Conservation (phyloP, 495 filamentous ascomycete genomes). For the Neurospora tetrasperma region DNA sequence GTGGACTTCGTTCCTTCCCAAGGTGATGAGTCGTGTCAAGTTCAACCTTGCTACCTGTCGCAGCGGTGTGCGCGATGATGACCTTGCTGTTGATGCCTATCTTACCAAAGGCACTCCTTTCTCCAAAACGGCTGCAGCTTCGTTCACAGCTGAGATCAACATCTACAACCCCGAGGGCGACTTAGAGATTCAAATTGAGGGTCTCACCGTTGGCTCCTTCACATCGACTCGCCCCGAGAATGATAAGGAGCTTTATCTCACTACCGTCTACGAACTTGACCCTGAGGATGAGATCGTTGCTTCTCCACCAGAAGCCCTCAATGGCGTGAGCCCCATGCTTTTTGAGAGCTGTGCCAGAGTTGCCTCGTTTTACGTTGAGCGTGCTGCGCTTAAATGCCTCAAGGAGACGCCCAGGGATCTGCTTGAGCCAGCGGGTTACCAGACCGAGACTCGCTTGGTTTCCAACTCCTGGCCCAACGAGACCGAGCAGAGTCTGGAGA, state of each 20-base stretch:
- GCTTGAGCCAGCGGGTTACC: neutral
- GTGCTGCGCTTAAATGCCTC: neutral
- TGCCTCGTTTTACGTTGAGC: conserved; percentile 21
- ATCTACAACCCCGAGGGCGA: conserved; percentile 26
- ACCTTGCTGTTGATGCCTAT: conserved; percentile 27
- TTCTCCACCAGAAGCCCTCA: neutral
- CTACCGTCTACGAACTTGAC: conserved; percentile 30
- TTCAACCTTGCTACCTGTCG: conserved; percentile 32
- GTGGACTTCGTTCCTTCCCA: conserved; percentile 37
- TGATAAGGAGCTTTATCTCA: conserved; percentile 34
- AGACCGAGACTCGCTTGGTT: neutral
- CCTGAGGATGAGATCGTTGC: conserved; percentile 30
- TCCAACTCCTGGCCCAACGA: conserved; percentile 20
- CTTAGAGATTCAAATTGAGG: conserved; percentile 33
- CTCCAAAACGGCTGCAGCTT: conserved; percentile 17
- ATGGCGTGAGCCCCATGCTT: conserved; percentile 11
- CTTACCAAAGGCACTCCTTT: conserved; percentile 16
- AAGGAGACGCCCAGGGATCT: neutral
- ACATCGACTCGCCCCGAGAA: conserved; percentile 28
- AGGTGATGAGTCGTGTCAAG: conserved; percentile 21
- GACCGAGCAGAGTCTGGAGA: conserved; percentile 20
- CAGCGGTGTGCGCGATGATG: conserved; percentile 7
- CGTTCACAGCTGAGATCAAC: conserved; percentile 26
- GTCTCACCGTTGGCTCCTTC: conserved; percentile 28
- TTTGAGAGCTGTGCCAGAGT: conserved; percentile 30